phyloP scores from a whole-genome alignment of 805 yeast genomes.

The Saccharomycopsis schoenii region DNA sequence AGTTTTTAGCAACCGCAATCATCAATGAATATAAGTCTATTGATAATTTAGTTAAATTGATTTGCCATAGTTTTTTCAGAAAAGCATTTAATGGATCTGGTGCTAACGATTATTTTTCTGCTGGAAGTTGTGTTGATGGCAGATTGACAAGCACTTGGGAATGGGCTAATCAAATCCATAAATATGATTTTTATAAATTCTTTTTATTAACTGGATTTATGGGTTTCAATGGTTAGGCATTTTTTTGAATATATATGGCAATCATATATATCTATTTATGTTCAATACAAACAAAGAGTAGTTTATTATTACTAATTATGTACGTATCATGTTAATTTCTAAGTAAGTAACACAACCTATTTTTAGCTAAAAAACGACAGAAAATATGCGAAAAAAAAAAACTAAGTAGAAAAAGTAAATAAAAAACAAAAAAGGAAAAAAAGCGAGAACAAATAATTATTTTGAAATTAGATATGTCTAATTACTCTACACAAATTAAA shows the following conservation, averaged over 20 bases:
- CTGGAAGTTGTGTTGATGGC: slow-evolving; percentile 81
- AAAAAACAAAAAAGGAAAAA: no score
- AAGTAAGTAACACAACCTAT: no score
- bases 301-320: no score
- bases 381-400: no score
- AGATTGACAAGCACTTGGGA: slow-evolving; percentile 76
- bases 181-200: slow-evolving; percentile 51
- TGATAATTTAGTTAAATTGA: slow-evolving; percentile 40
- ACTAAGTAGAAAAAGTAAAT: no score
- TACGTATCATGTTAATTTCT: no score
- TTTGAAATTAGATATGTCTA: no score
- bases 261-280: no score
- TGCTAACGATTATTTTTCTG: slow-evolving; percentile 74
- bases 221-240: slow-evolving; percentile 44
- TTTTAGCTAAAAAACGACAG: no score
- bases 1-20: slow-evolving; percentile 39
- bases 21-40: slow-evolving; percentile 47
- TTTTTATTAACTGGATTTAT: slow-evolving; percentile 61
- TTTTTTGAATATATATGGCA: neutral
- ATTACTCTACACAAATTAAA: no score
- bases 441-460: no score
- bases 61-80: slow-evolving; percentile 37
- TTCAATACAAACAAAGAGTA: no score
- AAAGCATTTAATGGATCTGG: slow-evolving; percentile 73
- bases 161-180: slow-evolving; percentile 62